Evolutionary conservation across 176 grass and related monocot species (phyloP).

Genomic region (Zizania latifolia): DNA sequence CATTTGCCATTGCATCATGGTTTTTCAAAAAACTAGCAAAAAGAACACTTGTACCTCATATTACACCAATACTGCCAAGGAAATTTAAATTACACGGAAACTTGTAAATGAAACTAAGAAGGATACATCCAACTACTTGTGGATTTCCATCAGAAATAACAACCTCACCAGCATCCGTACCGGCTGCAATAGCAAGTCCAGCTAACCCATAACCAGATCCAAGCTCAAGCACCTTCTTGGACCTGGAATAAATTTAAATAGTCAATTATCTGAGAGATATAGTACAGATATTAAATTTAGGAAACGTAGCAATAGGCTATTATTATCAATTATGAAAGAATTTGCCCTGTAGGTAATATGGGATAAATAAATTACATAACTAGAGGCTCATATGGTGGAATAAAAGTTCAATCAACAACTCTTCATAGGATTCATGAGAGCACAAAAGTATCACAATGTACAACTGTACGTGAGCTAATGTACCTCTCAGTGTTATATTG

Average conservation of each 20-base stretch:
- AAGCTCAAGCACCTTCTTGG: slow-evolving; percentile 89
- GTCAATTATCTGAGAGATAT: slow-evolving; percentile 12
- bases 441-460: neutral
- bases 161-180: slow-evolving; percentile 63
- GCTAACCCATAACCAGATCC: slow-evolving; percentile 88
- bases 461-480: neutral
- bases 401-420: slow-evolving; percentile 1
- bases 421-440: neutral
- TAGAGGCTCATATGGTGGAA: slow-evolving; percentile 3
- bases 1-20: neutral
- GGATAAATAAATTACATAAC: neutral
- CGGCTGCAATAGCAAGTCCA: slow-evolving; percentile 71
- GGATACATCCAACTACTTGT: slow-evolving; percentile 96
- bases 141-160: slow-evolving; percentile 96
- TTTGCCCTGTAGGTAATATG: slow-evolving; percentile 6
- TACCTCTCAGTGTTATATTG: neutral
- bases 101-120: slow-evolving; percentile 31
- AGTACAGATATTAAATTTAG: slow-evolving; percentile 8
- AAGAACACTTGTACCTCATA: neutral
- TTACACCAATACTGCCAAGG: neutral
- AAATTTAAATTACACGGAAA: no score
- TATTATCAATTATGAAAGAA: neutral
- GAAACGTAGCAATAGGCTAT: slow-evolving; percentile 4
- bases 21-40: neutral
- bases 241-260: slow-evolving; percentile 41